Evolutionary conservation across 805 yeast species (phyloP), one percentile per base, ranked within the genome.

Genomic region (Candida qinlingensis): DNA sequence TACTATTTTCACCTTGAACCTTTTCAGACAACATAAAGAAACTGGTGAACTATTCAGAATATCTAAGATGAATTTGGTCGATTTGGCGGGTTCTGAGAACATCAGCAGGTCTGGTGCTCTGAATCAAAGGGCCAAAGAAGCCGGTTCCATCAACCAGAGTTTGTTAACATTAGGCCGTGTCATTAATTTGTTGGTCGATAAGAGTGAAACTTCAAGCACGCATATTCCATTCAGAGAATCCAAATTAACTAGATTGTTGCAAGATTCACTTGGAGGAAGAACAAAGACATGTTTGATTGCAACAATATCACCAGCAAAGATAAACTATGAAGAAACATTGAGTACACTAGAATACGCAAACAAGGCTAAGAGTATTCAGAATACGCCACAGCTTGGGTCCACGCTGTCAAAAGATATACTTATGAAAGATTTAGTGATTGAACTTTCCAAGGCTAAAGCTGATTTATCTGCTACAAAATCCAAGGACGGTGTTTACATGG

Each of bases 41-140:
- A 72, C 65, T 19, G 68, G 67, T 26, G 82, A 78, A 48, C 56
- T 70, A 27, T 74, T 75, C 51, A 69, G 81, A 52, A 66, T 76
- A 27, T 81, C 90, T 6, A 89, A 88, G 59, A 80, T 89, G 72
- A 89, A 91, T 62, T 70, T 91, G 26, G 98, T 92, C 6, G 98
- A 92, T 69, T 73, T 92, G 54, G 99, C 98, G 0, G 98, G 99
- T 0, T 87, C 96, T 5, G 99, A 92, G 64, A 91, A 91, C 62
- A 84, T 92, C 46, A 79, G 77, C 56, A 73, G 89, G 58, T 87
- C 96, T 0, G 99, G 99, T 3, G 96, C 97, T 0, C 74, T 80
- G 27, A 82, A 86, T 55, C 85, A 81, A 61, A 74, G 96, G 40
- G 97, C 96, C 0, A 82, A 89, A 55, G 99, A 92, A 62, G 96